Percentiles rank a stretch among this genome's conserved stretches.
phyloP scores from a whole-genome alignment of 352 stramenopile genomes.

The Phytophthora europaea region DNA sequence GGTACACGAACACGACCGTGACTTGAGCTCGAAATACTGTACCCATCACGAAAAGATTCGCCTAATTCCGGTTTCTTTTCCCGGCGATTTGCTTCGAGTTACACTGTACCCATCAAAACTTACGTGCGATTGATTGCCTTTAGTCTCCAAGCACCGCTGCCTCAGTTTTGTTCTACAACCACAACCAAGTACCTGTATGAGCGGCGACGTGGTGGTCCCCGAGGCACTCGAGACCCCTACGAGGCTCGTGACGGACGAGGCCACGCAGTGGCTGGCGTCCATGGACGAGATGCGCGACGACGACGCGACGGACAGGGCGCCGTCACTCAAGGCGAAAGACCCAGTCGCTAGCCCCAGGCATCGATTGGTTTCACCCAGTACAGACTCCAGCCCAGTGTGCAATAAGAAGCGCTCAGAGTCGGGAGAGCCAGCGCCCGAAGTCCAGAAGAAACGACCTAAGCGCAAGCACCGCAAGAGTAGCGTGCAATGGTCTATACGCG shows the following conservation, averaged over 20 bases:
- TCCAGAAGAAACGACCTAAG: slow-evolving; percentile 30
- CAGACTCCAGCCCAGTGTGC: slow-evolving; percentile 2
- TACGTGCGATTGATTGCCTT: slow-evolving; percentile 14
- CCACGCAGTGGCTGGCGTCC: slow-evolving; percentile 33
- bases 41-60: background rate
- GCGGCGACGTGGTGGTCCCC: slow-evolving; percentile 8
- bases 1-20: slow-evolving; percentile 35
- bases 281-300: slow-evolving; percentile 41
- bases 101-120: slow-evolving; percentile 37
- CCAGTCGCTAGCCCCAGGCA: background rate
- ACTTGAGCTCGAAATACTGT: too few species aligned
- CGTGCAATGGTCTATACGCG: too few species aligned
- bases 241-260: slow-evolving; percentile 35
- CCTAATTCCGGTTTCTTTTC: slow-evolving; percentile 17
- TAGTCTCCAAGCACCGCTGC: slow-evolving; percentile 24
- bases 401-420: slow-evolving; percentile 23
- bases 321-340: slow-evolving; percentile 2
- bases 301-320: slow-evolving; percentile 1
- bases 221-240: slow-evolving; percentile 35
- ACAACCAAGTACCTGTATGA: slow-evolving; percentile 16
- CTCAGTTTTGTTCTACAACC: too few species aligned
- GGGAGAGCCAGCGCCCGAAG: background rate
- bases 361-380: slow-evolving; percentile 15
- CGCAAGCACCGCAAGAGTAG: slow-evolving; percentile 41
- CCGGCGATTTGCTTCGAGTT: slow-evolving; percentile 13